phyloP scores from a whole-genome alignment of 805 yeast genomes.

The Candida chilensis region DNA sequence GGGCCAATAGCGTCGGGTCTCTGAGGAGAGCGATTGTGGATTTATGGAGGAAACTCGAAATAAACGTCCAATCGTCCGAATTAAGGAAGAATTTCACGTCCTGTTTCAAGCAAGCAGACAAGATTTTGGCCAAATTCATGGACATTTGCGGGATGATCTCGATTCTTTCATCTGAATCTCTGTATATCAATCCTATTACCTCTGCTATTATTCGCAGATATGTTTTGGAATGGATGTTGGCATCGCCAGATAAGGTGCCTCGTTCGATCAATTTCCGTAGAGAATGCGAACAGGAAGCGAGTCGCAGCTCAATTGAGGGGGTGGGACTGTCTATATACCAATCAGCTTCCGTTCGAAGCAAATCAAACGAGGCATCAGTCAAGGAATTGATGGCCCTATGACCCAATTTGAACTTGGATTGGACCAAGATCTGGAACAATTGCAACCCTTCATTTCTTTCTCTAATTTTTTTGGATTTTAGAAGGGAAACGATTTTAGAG shows the following conservation, averaged over 20 bases:
- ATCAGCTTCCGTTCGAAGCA: conserved; percentile 25
- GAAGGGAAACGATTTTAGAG: conserved; percentile 9
- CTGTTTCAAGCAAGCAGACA: too few species aligned
- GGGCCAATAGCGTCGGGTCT: not conserved
- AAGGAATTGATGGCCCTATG: conserved; percentile 13
- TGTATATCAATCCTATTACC: too few species aligned
- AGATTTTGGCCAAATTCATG: too few species aligned
- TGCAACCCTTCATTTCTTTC: conserved; percentile 48
- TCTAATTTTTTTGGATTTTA: conserved; percentile 41
- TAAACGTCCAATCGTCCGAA: too few species aligned
- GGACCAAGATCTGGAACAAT: conserved; percentile 5
- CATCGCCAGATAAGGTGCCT: conserved; percentile 5
- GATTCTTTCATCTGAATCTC: too few species aligned
- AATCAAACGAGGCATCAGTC: conserved; percentile 12
- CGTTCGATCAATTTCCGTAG: conserved; percentile 15
- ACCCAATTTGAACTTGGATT: conserved; percentile 8
- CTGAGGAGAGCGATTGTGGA: not conserved
- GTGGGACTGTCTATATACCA: conserved; percentile 13
- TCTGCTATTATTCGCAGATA: too few species aligned
- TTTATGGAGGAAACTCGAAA: not conserved
- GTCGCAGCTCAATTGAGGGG: conserved; percentile 14
- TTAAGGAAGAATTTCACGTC: too few species aligned
- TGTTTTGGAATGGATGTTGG: conserved; percentile 8
- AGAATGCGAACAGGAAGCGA: conserved; percentile 18
- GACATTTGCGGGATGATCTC: too few species aligned